Evolutionary conservation across 1,284 basidiomycete genomes (phyloP).

Genomic region (Fomes fomentarius): DNA sequence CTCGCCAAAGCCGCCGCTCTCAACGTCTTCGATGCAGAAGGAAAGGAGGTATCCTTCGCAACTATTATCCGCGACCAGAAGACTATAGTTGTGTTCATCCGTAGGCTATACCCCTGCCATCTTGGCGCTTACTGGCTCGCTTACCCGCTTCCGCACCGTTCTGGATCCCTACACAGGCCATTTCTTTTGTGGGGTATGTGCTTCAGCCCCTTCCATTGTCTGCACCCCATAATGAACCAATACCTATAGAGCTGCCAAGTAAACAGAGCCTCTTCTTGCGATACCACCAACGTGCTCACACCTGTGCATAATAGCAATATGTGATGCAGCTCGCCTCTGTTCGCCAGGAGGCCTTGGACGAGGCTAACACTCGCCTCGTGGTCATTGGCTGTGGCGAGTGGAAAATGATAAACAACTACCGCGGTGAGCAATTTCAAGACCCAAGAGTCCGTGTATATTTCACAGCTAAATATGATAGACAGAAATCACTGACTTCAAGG

Average conservation of each 20-base stretch:
- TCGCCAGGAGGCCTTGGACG: conserved; percentile 44
- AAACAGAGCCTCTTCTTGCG: neutral
- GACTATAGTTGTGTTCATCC: conserved; percentile 67
- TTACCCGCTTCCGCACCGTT: neutral
- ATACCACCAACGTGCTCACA: conserved; percentile 6
- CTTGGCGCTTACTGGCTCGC: neutral
- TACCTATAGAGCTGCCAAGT: conserved; percentile 52
- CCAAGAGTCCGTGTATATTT: neutral
- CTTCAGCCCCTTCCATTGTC: conserved; percentile 1
- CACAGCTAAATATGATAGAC: neutral
- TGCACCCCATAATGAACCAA: too few relatives aligned
- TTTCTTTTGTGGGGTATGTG: conserved; percentile 65
- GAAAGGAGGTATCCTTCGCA: conserved; percentile 52
- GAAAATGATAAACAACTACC: conserved; percentile 55
- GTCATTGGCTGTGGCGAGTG: conserved; percentile 69
- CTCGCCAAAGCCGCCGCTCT: conserved; percentile 42
- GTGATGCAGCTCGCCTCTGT: conserved; percentile 53
- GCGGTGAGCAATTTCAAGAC: conserved; percentile 38
- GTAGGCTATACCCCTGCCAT: conserved; percentile 39
- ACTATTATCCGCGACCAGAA: conserved; percentile 50
- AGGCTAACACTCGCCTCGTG: conserved; percentile 47
- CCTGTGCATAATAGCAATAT: conserved; percentile 46
- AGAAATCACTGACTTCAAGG: conserved; percentile 53
- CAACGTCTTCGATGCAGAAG: conserved; percentile 45
- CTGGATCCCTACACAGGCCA: conserved; percentile 50